Evolutionary conservation across 768 basidiomycete genomes (phyloP), one percentile per base, ranked within the genome.

Genomic region (Termitomyces sp.): DNA sequence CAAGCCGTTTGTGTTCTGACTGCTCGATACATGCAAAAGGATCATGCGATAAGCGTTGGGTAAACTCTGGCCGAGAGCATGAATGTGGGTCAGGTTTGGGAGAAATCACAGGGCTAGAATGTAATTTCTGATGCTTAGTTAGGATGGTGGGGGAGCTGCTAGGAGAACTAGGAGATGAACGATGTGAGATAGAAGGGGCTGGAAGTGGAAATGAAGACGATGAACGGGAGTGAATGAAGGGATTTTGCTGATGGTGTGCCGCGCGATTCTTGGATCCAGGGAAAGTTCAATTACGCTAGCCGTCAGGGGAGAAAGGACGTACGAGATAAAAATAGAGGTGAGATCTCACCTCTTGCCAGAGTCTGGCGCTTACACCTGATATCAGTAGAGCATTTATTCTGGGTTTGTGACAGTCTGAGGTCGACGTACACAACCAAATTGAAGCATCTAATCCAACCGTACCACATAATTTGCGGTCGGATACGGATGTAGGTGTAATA

Each of bases 1-100:
- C 80, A 43, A 98, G 80, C 10, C 86, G 82, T 58, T 88, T 89
- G 66, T 94, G 77, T 60, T 83, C 81, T 18, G 86, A 85, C 63
- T 91, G 88, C 70, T 98, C 95, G 43, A 97, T 94, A 67, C 91
- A 96, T 68, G 97, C 95, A 63, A 97, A 98, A 41, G 97, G 76
- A 68, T 98, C 95, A 67, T 95, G 85, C 10, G 93, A 94, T 20
- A 90, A 79, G 35, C 94, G 83, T 31, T 90, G 82, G 20, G 82
- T 76, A 65, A 79, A 83, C 42, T 73, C 70, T 20, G 78, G 73
- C 40, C 73, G 76, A 16, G 43, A 54, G 33, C 64, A 41, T 60
- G 53, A 33, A 60, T 54, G 46, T 61, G 53, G 42, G 56, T 35
- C 55, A 60, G 57, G 9, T 60, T 60, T 53, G 57, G 60, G 41